Base-by-base conservation (phyloP, 805 yeast species). In the Starmerella ratchasimensis region DNA sequence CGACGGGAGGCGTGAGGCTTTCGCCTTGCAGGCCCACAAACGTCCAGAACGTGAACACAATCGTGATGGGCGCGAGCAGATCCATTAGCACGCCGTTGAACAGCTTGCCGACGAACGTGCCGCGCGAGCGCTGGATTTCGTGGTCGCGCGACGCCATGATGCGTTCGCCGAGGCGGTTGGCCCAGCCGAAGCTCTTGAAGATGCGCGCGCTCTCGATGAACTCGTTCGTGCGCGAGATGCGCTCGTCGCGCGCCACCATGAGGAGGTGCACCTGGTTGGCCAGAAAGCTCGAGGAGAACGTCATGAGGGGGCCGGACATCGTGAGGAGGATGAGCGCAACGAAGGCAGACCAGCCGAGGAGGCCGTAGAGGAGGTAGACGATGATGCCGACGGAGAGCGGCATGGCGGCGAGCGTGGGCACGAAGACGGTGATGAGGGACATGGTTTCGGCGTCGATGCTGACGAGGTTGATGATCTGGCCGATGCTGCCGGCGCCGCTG, bases 131-230 rank as follows among this genome's bases (percentile, higher is more conserved):
- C 11, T 50, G 44, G 44, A 90, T 59, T 61, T 88, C 98, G 36
- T 76, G 74, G 27, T 71, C 69, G 64, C 98, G 76, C 39, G 83
- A 67, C 16, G 71, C 65, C 58, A 73, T 57, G 42, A 88, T 80
- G 29, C 70, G 74, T 35, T 76, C 72, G 48, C 72, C 75, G 55
- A 88, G 88, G 51, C 78, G 76, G 31, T 73, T 69, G 58, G 90
- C 98, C 98, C 98, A 88, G 1, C 94, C 94, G 57, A 88, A 86
- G 54, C 80, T 84, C 60, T 88, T 88, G 64, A 88, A 79, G 51
- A 88, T 83, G 56, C 97, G 71, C 46, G 90, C 88, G 46, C 88
- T 77, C 60, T 80, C 93, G 52, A 88, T 74, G 5, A 93, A 72
- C 62, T 90, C 98, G 57, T 86, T 90, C 51, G 90, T 70, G 58